Evolutionary conservation across 2,329 filamentous ascomycete genomes (phyloP), one percentile per base, ranked within the genome.

Genomic region (Metarhizium sp.): DNA sequence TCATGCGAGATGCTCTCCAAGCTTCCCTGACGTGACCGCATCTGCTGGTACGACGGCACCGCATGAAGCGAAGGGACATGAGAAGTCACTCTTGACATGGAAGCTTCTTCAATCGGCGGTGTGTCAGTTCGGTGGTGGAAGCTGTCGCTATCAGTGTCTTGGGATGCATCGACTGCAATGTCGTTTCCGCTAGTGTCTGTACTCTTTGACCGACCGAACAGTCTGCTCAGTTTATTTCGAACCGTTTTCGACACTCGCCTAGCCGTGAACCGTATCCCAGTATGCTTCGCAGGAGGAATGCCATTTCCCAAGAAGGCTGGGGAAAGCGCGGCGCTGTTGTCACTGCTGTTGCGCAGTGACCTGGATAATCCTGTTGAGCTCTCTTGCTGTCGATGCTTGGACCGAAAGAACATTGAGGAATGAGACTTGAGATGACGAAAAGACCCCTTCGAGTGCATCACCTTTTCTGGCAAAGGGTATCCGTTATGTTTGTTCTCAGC

Each of bases 221-320:
- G 52, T 3, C 63, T 69, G 66, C 78, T 86, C 57, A 90, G 62
- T 56, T 77, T 87, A 50, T 75, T 78, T 62, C 78, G 86, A 43
- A 90, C 63, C 0, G 78, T 80, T 16, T 74, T 77, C 0, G 86
- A 88, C 14, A 84, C 80, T 36, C 82, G 84, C 29, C 86, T 76
- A 11, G 81, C 79, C 52, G 78, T 83, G 34, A 72, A 69, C 49
- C 73, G 76, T 32, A 85, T 61, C 4, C 66, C 64, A 7, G 60
- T 57, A 10, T 64, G 63, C 52, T 67, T 72, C 4, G 62, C 53
- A 4, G 61, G 7, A 7, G 63, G 57, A 5, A 63, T 52, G 3
- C 58, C 61, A 10, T 63, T 58, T 2, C 59, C 60, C 6, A 68
- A 69, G 59, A 62, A 64, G 4, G 60, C 65, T 13, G 60, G 72